These are phyloP conservation scores for Spatholobus suberectus DNA, from an alignment of 306 rosid species.

Conservation along the genomic window DNA sequence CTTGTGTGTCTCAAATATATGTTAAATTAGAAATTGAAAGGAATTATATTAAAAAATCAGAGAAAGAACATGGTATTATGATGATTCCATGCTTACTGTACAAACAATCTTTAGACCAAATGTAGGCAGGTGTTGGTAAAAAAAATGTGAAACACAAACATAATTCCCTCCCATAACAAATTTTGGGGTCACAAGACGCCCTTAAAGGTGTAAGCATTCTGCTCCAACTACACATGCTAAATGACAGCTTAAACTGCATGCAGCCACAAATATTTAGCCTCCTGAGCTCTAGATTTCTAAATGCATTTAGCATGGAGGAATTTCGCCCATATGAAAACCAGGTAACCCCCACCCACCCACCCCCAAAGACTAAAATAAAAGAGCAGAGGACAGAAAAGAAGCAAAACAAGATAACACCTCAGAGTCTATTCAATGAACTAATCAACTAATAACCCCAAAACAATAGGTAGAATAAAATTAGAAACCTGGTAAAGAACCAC, in stretches of 20 bases:
- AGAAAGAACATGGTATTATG: background rate
- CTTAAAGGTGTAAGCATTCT: background rate
- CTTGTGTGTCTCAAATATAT: background rate
- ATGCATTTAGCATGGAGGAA: background rate
- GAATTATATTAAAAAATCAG: background rate
- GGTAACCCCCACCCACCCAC: too few relatives aligned
- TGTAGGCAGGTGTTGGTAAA: background rate
- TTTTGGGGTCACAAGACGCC: background rate
- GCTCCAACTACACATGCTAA: background rate
- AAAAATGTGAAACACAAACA: background rate
- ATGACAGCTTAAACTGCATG: background rate
- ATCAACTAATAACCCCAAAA: slow-evolving; percentile 23
- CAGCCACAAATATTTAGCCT: background rate
- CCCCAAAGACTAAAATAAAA: background rate
- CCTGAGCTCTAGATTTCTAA: background rate
- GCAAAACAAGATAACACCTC: slow-evolving; percentile 7
- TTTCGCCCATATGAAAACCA: too few relatives aligned
- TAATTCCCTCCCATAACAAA: background rate
- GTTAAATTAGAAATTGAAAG: background rate
- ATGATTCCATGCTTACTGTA: background rate
- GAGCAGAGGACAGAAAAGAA: background rate
- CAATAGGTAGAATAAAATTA: slow-evolving; percentile 3
- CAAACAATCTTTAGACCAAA: background rate
- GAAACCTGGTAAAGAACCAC: slow-evolving; percentile 97
- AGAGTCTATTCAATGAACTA: background rate